Base-by-base conservation (phyloP, 176 grass and related monocot species). In the Neostapfia colusana region DNA sequence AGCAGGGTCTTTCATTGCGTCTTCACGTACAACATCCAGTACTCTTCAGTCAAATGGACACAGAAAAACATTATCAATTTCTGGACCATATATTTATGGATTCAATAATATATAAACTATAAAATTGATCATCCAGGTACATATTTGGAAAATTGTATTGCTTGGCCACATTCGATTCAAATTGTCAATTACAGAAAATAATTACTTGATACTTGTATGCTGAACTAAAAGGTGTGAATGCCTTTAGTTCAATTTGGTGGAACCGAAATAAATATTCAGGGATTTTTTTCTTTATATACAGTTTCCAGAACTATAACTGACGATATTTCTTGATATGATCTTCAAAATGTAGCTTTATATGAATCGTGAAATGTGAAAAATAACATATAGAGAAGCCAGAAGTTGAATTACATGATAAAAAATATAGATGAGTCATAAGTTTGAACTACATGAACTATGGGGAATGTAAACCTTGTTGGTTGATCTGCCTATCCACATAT, bases 1-100 rank as follows among this genome's bases (percentile, higher is more conserved):
- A 40, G 74, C 48, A 72, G 94, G 89, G 67, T 97, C 91, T 79
- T 89, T 91, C 76, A 76, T 70, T 0, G 88, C 84, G 53, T 97
- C 94, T 81, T 88, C 67, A 71, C 78, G 82, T 45, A 97, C 92
- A 78, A 81, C 80, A 79, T 93, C 84, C 63, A 86, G 20, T 51
- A 97, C 94, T 85, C 94, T 97, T 87, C 63, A 93, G 55, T 71
- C 39, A 42, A 77, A 26, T 64, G 75, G 43, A 75, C 58, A 27
- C 45, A 48, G 45, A 15, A 2, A 35, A 67, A 75, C 56, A 51
- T 3, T 48, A 54, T 74, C 27, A 64, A 59, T 55, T 53, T 68
- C 64, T 40, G 39, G 49, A 39, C 43, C 31, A 60, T 72, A 70
- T 54, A 43, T 72, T 54, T 54, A 45, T 36, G 13, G 39, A 66